These are phyloP conservation scores for Dendrobium nobile DNA, from an alignment of 106 monocot species.

Conservation along the genomic window DNA sequence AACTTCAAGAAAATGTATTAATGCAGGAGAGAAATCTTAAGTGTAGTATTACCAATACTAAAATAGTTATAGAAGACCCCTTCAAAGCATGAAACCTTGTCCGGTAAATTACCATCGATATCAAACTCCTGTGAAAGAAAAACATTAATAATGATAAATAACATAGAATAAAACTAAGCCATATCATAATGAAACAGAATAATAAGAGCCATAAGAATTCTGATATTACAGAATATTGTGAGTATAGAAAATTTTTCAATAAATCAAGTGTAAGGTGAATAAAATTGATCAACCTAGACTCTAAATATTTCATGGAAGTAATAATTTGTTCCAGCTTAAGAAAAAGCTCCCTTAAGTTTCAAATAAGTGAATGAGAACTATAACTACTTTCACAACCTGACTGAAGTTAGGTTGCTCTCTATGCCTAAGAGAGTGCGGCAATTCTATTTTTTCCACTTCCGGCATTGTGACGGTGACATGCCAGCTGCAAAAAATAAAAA, in stretches of 20 bases:
- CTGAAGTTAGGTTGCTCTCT: constrained; percentile 16
- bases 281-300: neutral
- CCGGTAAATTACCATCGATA: constrained; percentile 28
- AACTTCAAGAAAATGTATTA: neutral
- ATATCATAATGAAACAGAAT: neutral
- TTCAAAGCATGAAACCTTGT: constrained; percentile 41
- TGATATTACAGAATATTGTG: neutral
- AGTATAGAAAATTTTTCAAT: neutral
- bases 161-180: neutral
- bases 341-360: neutral
- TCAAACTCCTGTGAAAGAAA: constrained; percentile 30
- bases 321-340: neutral
- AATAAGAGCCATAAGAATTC: neutral
- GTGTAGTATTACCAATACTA: constrained; percentile 48
- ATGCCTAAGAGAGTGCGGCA: constrained; percentile 45
- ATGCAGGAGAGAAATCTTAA: neutral
- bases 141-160: neutral
- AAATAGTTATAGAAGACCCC: constrained; percentile 69
- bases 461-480: constrained; percentile 40
- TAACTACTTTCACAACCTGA: constrained; percentile 22
- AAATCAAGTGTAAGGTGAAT: neutral
- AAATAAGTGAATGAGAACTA: neutral
- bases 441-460: constrained; percentile 29
- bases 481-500: constrained; percentile 40
- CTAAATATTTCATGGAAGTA: neutral